Conservation (phyloP, 2,329 filamentous ascomycete genomes). For the Exophiala alcalophila region DNA sequence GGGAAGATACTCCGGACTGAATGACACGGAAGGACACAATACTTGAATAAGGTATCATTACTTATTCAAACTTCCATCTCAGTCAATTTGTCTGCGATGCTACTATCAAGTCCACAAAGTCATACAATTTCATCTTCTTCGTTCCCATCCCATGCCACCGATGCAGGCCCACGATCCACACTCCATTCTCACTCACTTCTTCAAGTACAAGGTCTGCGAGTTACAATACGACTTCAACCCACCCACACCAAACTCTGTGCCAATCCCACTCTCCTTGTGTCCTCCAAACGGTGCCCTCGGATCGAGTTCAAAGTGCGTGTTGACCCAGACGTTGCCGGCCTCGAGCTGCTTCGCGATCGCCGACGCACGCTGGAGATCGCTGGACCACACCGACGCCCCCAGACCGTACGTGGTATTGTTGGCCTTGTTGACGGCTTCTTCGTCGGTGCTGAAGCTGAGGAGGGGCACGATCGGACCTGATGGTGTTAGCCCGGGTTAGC, state of each 20-base stretch:
- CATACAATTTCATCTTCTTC: no score
- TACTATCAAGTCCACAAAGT: no score
- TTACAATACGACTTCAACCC: constrained; percentile 31
- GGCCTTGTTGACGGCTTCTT: constrained; percentile 56
- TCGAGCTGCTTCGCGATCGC: constrained; percentile 23
- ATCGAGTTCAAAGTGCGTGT: constrained; percentile 22
- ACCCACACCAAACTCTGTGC: constrained; percentile 30
- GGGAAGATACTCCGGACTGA: not conserved
- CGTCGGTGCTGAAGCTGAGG: constrained; percentile 59
- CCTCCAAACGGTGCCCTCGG: constrained; percentile 29
- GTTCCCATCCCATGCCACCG: not conserved
- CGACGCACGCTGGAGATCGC: constrained; percentile 22
- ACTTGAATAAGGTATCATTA: no score
- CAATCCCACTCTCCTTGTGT: constrained; percentile 33
- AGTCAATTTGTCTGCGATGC: no score
- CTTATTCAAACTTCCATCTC: no score
- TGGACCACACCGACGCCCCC: constrained; percentile 22
- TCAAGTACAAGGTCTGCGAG: constrained; percentile 25
- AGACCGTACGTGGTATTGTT: constrained; percentile 38
- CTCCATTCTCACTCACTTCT: constrained; percentile 18
- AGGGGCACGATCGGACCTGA: constrained; percentile 58
- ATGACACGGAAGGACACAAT: constrained; percentile 1
- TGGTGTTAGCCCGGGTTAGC: no score
- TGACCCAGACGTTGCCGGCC: constrained; percentile 29
- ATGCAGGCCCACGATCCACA: no score